Conservation (phyloP, 2,329 filamentous ascomycete genomes). For the Cyanodermella asteris region DNA sequence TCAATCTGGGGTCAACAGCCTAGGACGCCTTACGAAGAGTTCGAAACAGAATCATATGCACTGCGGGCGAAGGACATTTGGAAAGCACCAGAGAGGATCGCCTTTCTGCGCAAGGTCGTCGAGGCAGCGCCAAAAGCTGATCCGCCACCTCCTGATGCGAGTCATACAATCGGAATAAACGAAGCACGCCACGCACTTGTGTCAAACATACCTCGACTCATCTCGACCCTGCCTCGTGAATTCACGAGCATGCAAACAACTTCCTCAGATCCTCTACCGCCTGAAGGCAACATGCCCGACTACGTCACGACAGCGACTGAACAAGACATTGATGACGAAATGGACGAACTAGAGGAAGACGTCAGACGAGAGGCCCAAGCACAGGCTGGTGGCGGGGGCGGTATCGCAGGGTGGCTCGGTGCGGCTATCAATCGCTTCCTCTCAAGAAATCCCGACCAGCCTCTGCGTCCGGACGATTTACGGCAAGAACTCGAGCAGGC, state of each 20-base stretch:
- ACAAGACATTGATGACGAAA: no score
- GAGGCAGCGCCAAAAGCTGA: constrained; percentile 25
- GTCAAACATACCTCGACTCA: constrained; percentile 49
- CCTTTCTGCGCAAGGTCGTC: constrained; percentile 47
- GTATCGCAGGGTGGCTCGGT: no score
- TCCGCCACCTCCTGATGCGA: constrained; percentile 18
- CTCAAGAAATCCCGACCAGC: no score
- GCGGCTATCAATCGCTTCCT: no score
- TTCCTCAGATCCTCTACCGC: constrained; percentile 66
- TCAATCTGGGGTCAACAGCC: constrained; percentile 64
- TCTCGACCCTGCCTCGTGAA: constrained; percentile 43
- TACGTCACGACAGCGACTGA: constrained; percentile 8
- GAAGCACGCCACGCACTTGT: constrained; percentile 60
- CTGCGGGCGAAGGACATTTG: constrained; percentile 60
- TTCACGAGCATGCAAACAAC: constrained; percentile 45
- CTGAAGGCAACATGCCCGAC: constrained; percentile 21
- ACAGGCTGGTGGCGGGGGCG: no score
- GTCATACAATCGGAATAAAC: constrained; percentile 24
- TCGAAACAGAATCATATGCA: constrained; percentile 58
- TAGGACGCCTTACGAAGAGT: constrained; percentile 38
- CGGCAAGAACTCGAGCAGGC: no score
- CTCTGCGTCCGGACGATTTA: no score
- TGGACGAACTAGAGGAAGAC: no score
- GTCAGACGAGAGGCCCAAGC: no score
- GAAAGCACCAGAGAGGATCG: constrained; percentile 53